phyloP scores from a whole-genome alignment of 106 monocot species.

The Apostasia shenzhenica region DNA sequence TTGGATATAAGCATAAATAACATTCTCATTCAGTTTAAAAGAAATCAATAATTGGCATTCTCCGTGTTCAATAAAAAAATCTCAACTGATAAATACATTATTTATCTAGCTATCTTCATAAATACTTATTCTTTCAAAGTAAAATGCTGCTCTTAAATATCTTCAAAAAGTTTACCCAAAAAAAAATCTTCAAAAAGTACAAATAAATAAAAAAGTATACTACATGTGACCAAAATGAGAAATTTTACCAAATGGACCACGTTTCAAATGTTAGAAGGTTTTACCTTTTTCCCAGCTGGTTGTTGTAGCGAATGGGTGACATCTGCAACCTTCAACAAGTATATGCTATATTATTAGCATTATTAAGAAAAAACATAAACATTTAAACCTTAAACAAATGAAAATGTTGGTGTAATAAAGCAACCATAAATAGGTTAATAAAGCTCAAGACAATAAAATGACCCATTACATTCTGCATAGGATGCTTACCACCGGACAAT shows the following conservation, averaged over 20 bases:
- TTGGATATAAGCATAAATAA: no score
- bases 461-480: not conserved
- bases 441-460: not conserved
- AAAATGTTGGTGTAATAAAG: not conserved
- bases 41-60: no score
- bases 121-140: no score
- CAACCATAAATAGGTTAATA: not conserved
- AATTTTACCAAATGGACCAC: not conserved
- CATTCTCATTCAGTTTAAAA: no score
- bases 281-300: conserved; percentile 93
- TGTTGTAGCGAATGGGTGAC: conserved; percentile 92
- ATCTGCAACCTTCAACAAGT: conserved; percentile 73
- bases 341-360: not conserved
- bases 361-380: not conserved
- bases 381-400: not conserved
- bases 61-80: no score
- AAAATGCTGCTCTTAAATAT: no score
- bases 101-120: no score
- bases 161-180: not conserved
- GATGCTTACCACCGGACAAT: conserved; percentile 83
- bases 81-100: no score
- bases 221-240: not conserved
- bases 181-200: not conserved
- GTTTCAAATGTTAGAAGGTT: not conserved
- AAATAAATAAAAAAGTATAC: not conserved